phyloP scores from a whole-genome alignment of 768 basidiomycete genomes.

The Russula abietina region DNA sequence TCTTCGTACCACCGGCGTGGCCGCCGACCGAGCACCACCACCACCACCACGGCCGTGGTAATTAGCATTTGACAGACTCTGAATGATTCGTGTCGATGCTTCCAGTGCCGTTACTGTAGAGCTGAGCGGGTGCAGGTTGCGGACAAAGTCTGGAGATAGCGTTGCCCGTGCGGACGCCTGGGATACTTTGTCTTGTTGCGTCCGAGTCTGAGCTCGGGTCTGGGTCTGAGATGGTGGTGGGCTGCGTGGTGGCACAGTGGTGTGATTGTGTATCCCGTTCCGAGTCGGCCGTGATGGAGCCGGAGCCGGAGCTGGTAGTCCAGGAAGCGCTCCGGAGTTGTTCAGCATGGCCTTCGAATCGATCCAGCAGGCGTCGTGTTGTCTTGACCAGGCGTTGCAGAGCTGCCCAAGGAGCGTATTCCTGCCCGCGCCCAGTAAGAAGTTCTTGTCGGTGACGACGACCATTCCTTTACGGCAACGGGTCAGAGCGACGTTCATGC shows the following conservation, averaged over 20 bases:
- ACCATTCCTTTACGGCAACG: constrained; percentile 42
- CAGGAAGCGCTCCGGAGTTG: background rate
- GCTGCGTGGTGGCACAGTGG: background rate
- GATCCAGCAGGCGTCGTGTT: constrained; percentile 33
- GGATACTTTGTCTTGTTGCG: too few species aligned
- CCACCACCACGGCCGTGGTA: too few species aligned
- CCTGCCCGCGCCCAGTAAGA: constrained; percentile 33
- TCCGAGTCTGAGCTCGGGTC: background rate
- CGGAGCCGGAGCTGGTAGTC: background rate
- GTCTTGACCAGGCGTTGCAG: constrained; percentile 28
- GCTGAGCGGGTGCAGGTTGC: too few species aligned
- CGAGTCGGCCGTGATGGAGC: too few species aligned
- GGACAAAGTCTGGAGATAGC: too few species aligned
- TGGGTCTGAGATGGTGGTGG: background rate
- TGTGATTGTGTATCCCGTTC: background rate
- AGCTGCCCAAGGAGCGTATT: constrained; percentile 42
- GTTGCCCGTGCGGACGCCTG: too few species aligned
- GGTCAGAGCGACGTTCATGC: constrained; percentile 41
- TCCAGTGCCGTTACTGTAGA: too few species aligned
- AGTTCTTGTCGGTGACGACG: constrained; percentile 40
- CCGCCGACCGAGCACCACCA: too few species aligned
- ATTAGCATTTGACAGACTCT: too few species aligned
- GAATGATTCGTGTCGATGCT: too few species aligned
- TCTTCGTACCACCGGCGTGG: background rate
- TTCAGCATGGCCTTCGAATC: constrained; percentile 21